Base-by-base conservation (phyloP, 495 filamentous ascomycete genomes). In the Penicillium angulare region DNA sequence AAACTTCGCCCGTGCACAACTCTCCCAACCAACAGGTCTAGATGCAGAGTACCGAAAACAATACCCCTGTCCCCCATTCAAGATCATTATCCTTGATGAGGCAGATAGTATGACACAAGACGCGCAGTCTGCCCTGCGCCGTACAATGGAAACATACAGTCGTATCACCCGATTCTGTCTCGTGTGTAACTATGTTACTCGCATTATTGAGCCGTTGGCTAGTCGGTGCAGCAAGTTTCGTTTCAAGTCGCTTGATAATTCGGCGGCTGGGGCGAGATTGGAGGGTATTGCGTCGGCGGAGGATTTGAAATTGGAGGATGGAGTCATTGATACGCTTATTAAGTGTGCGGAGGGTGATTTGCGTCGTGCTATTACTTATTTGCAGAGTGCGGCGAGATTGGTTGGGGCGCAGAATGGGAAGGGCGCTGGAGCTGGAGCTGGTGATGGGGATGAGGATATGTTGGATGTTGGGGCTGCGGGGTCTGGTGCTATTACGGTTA, bases 41-140 rank as follows among this genome's bases (percentile, higher is more conserved):
- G 76, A 77, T 39, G 74, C 75, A 56, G 74, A 67, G 74, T 95
- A 88, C 69, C 79, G 81, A 49, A 78, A 82, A 32, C 79, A 81
- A 53, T 96, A 95, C 69, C 92, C 93, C 1, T 97, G 92, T 61
- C 93, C 93, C 22, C 93, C 95, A 20, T 98, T 95, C 80, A 98
- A 97, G 76, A 95, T 98, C 65, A 90, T 97, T 65, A 88, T 98
- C 49, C 83, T 98, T 27, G 93, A 98, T 71, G 93, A 98, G 72
- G 93, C 93, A 42, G 93, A 98, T 67, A 89, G 85, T 64, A 97
- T 98, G 93, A 98, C 95, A 29, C 95, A 97, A 69, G 93, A 98
- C 68, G 93, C 93, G 35, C 93, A 98, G 77, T 86, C 84, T 40
- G 93, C 93, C 4, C 78, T 98, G 34, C 77, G 93, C 49, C 81